phyloP scores from a whole-genome alignment of 2,329 filamentous ascomycete species.

The Samsoniella hepiali region DNA sequence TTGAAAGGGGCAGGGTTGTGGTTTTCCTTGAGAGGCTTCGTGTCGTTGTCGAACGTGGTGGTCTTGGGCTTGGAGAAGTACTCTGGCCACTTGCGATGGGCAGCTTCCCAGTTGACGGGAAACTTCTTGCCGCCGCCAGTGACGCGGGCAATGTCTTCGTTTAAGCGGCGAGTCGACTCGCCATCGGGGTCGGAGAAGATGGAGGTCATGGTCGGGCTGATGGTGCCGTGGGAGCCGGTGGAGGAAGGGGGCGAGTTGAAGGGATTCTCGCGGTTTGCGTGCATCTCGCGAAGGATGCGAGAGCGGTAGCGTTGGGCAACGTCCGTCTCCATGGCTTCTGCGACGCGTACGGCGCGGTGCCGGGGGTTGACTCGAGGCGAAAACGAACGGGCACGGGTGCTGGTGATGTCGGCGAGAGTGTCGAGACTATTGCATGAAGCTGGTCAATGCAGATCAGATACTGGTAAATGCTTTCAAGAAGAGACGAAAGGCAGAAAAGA shows the following conservation, averaged over 20 bases:
- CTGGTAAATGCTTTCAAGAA: slow-evolving; percentile 1
- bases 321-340: slow-evolving; percentile 41
- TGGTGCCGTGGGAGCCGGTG: slow-evolving; percentile 55
- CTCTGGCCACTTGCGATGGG: slow-evolving; percentile 52
- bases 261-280: slow-evolving; percentile 51
- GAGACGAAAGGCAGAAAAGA: slow-evolving; percentile 4
- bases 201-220: slow-evolving; percentile 52
- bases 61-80: slow-evolving; percentile 43
- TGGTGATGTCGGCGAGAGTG: not conserved
- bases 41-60: slow-evolving; percentile 30
- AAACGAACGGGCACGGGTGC: not conserved
- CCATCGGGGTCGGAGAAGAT: slow-evolving; percentile 52
- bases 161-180: slow-evolving; percentile 51
- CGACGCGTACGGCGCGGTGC: slow-evolving; percentile 25
- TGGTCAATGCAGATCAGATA: slow-evolving; percentile 9
- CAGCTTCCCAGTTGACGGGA: slow-evolving; percentile 43
- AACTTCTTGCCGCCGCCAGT: slow-evolving; percentile 38
- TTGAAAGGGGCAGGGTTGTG: slow-evolving; percentile 35
- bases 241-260: slow-evolving; percentile 59
- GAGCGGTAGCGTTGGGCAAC: slow-evolving; percentile 42
- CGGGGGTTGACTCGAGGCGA: not conserved
- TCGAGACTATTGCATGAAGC: slow-evolving; percentile 10
- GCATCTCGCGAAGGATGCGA: slow-evolving; percentile 51
- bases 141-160: slow-evolving; percentile 46
- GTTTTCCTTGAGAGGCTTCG: slow-evolving; percentile 46